Evolutionary conservation across 2,329 filamentous ascomycete genomes (phyloP).

Genomic region (Nigrospora oryzae): DNA sequence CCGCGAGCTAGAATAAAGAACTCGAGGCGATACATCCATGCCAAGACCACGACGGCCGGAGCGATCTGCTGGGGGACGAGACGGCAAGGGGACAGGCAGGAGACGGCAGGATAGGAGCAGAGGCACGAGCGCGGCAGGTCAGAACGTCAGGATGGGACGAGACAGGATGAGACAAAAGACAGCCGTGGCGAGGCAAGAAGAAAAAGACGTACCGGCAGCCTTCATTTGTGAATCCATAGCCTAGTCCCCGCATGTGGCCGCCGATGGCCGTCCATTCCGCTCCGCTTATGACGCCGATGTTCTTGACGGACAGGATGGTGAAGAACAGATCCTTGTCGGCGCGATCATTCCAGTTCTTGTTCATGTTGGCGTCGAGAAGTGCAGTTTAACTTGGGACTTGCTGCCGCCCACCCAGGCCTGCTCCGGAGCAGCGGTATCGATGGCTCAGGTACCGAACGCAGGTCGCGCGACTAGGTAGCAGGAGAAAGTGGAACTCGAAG

Average conservation of each 20-base stretch:
- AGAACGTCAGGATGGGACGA: not conserved
- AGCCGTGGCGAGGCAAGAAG: not conserved
- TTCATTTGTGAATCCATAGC: conserved; percentile 57
- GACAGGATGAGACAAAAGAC: conserved; percentile 1
- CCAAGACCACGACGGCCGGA: not conserved
- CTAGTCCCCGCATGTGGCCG: conserved; percentile 49
- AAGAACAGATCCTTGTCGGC: conserved; percentile 57
- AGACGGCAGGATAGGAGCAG: not conserved
- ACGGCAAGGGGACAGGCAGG: not conserved
- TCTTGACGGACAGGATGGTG: conserved; percentile 53
- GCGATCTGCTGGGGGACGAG: not conserved
- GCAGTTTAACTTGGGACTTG: not conserved
- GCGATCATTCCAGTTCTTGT: conserved; percentile 53
- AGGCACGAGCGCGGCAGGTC: not conserved
- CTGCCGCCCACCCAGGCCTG: not conserved
- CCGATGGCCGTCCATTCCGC: conserved; percentile 55
- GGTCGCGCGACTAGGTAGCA: not conserved
- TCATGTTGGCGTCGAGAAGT: conserved; percentile 30
- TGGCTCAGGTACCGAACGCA: not conserved
- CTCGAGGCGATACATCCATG: not conserved
- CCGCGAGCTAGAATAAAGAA: not conserved
- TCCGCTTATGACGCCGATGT: conserved; percentile 55
- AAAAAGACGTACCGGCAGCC: conserved; percentile 47
- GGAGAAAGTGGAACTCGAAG: conserved; percentile 9
- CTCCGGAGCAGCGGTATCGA: no score